A percentile compares a stretch with the other conserved stretches of the same genome.
phyloP scores from a whole-genome alignment of 2,329 filamentous ascomycete genomes.

The Cladophialophora chaetospira region DNA sequence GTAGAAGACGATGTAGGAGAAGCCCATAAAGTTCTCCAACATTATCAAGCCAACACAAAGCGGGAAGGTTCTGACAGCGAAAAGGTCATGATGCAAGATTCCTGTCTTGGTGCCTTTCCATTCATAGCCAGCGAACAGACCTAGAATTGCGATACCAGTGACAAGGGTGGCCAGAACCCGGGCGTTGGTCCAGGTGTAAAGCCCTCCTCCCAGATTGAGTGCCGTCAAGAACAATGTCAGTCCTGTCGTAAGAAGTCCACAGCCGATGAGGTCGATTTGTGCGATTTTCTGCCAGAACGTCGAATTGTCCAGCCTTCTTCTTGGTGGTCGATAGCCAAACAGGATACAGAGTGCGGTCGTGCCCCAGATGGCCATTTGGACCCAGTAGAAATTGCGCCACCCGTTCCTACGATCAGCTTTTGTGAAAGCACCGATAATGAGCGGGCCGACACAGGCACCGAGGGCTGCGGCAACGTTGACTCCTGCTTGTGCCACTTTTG shows the following conservation, averaged over 20 bases:
- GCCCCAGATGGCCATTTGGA: conserved; percentile 19
- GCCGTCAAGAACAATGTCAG: conserved; percentile 17
- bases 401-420: conserved; percentile 10
- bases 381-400: conserved; percentile 21
- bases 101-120: conserved; percentile 23
- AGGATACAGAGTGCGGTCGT: conserved; percentile 3
- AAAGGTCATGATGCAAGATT: conserved; percentile 20
- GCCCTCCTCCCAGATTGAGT: conserved; percentile 14
- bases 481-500: conserved; percentile 19
- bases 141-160: conserved; percentile 8
- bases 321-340: conserved; percentile 17
- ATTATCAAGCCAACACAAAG: conserved; percentile 19
- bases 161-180: conserved; percentile 8
- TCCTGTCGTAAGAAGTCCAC: conserved; percentile 11
- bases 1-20: conserved; percentile 20
- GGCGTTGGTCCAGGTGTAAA: conserved; percentile 18
- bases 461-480: conserved; percentile 9
- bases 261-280: conserved; percentile 13
- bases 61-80: conserved; percentile 13
- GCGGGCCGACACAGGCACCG: not conserved
- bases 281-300: conserved; percentile 10
- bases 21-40: conserved; percentile 17
- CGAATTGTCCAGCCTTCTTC: conserved; percentile 12
- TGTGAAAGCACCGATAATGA: conserved; percentile 18
- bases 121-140: conserved; percentile 17